Conservation (phyloP, 2,329 filamentous ascomycete genomes). For the Penicillium paneum region DNA sequence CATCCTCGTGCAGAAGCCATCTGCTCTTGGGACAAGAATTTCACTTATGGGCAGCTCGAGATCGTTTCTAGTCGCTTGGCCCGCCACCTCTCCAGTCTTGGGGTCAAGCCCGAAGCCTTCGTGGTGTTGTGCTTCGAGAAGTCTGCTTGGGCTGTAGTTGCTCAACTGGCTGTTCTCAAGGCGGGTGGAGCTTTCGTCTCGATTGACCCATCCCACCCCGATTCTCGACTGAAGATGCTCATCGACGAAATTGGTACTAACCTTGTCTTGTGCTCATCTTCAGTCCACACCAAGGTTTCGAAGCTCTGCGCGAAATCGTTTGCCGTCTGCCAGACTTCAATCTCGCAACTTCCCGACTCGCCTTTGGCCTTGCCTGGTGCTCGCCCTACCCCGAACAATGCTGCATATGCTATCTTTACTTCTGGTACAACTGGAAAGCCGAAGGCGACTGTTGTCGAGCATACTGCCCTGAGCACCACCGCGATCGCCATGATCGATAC, state of each 20-base stretch:
- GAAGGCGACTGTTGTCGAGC: slow-evolving; percentile 62
- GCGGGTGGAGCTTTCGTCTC: slow-evolving; percentile 44
- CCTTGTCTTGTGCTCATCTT: slow-evolving; percentile 35
- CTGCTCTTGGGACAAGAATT: slow-evolving; percentile 36
- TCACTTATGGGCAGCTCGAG: slow-evolving; percentile 40
- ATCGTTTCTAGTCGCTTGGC: slow-evolving; percentile 37
- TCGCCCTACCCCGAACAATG: slow-evolving; percentile 25
- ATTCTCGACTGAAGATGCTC: slow-evolving; percentile 35
- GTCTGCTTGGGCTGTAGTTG: slow-evolving; percentile 43
- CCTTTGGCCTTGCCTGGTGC: slow-evolving; percentile 15
- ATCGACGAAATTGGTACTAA: slow-evolving; percentile 36
- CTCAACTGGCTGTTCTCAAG: slow-evolving; percentile 42
- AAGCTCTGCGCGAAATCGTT: slow-evolving; percentile 29
- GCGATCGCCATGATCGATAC: slow-evolving; percentile 52
- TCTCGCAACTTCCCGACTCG: slow-evolving; percentile 27
- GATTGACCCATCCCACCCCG: slow-evolving; percentile 41
- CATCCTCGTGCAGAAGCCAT: slow-evolving; percentile 30
- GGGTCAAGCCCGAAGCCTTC: slow-evolving; percentile 40
- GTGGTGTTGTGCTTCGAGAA: slow-evolving; percentile 45
- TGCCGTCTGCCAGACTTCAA: slow-evolving; percentile 27
- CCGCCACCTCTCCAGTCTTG: slow-evolving; percentile 36
- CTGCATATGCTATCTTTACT: slow-evolving; percentile 46
- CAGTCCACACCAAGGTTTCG: slow-evolving; percentile 29
- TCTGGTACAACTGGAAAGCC: slow-evolving; percentile 57
- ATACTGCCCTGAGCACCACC: slow-evolving; percentile 56